These are phyloP conservation scores for Schwanniomyces etchellsii DNA, from an alignment of 1,139 yeast genomes.

Conservation along the genomic window DNA sequence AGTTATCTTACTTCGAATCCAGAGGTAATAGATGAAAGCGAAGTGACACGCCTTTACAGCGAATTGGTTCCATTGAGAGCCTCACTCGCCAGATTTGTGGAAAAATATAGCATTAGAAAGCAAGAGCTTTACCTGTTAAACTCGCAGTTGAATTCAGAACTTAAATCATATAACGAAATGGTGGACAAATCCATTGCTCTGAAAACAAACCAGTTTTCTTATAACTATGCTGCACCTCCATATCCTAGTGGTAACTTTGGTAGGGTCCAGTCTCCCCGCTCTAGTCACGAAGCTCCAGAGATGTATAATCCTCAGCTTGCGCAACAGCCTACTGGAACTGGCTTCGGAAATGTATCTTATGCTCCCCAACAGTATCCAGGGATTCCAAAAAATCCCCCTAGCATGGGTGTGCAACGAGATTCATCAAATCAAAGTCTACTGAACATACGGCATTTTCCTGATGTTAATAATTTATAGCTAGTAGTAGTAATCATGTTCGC, in stretches of 20 bases:
- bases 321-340: constrained; percentile 32
- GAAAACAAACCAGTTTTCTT: constrained; percentile 12
- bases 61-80: constrained; percentile 70
- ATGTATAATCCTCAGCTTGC: constrained; percentile 8
- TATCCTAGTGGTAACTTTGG: constrained; percentile 13
- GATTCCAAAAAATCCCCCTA: constrained; percentile 2
- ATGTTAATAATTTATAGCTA: constrained; percentile 17
- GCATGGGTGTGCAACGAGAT: constrained; percentile 1
- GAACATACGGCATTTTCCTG: constrained; percentile 27
- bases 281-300: constrained; percentile 1
- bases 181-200: constrained; percentile 46
- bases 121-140: constrained; percentile 72
- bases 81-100: constrained; percentile 64
- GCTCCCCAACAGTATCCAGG: not conserved
- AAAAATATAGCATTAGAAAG: constrained; percentile 66
- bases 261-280: constrained; percentile 1
- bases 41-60: constrained; percentile 55
- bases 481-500: too few species aligned
- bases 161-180: constrained; percentile 62
- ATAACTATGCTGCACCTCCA: constrained; percentile 10
- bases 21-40: constrained; percentile 28
- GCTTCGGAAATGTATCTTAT: constrained; percentile 27
- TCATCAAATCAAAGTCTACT: constrained; percentile 13
- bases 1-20: constrained; percentile 48
- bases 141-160: constrained; percentile 62